phyloP scores from a whole-genome alignment of 805 yeast species.

The Ogataea wickerhamii region DNA sequence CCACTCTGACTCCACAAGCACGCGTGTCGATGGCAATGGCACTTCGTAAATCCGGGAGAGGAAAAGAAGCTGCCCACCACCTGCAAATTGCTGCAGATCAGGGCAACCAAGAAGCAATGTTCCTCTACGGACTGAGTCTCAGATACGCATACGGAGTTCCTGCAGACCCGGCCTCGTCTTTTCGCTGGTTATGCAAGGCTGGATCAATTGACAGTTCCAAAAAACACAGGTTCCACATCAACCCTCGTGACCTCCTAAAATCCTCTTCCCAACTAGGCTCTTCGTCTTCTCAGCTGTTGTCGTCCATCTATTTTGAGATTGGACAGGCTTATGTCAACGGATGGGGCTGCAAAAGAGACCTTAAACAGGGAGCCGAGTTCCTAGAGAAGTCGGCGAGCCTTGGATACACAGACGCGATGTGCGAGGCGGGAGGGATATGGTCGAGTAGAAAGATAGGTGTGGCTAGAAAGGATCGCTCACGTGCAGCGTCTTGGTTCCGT shows the following conservation, averaged over 20 bases:
- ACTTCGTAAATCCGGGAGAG: conserved; percentile 54
- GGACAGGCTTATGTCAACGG: conserved; percentile 57
- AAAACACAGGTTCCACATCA: conserved; percentile 22
- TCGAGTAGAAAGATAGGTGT: conserved; percentile 45
- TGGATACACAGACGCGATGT: conserved; percentile 68
- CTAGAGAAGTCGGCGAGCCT: conserved; percentile 62
- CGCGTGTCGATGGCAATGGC: conserved; percentile 44
- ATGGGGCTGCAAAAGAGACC: conserved; percentile 53
- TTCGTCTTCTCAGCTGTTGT: conserved; percentile 15
- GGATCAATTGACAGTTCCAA: conserved; percentile 33
- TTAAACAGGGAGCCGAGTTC: conserved; percentile 51
- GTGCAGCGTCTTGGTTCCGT: conserved; percentile 71
- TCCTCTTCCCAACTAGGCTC: neutral
- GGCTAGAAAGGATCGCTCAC: conserved; percentile 52
- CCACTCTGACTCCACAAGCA: conserved; percentile 23
- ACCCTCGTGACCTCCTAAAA: conserved; percentile 37
- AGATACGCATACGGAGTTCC: conserved; percentile 67
- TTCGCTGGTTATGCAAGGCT: conserved; percentile 58
- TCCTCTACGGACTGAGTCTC: conserved; percentile 63
- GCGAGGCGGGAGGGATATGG: conserved; percentile 69
- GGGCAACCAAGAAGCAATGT: conserved; percentile 66
- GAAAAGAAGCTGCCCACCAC: conserved; percentile 66
- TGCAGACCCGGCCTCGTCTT: conserved; percentile 49
- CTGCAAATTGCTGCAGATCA: conserved; percentile 58
- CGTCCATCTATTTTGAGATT: conserved; percentile 43